phyloP scores from a whole-genome alignment of 768 basidiomycete genomes.

The Lentinula edodes region DNA sequence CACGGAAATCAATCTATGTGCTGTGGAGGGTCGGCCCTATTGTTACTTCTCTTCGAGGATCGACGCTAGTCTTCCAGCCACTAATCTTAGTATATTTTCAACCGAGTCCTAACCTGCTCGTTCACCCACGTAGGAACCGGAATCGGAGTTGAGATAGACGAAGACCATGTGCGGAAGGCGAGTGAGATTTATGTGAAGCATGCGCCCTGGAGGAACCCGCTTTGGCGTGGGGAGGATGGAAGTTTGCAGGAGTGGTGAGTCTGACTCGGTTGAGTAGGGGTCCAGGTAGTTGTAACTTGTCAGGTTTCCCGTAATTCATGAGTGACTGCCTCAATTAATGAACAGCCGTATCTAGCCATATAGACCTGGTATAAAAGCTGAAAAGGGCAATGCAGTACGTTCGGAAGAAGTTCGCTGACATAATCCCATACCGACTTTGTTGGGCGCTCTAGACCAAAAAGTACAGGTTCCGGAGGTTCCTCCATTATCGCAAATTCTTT shows the following conservation, averaged over 20 bases:
- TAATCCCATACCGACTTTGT: not conserved
- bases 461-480: not conserved
- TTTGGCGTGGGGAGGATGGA: slow-evolving; percentile 53
- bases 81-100: too few species aligned
- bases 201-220: slow-evolving; percentile 47
- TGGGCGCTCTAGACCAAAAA: not conserved
- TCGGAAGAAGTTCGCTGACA: not conserved
- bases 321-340: too few species aligned
- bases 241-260: slow-evolving; percentile 48
- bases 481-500: too few species aligned
- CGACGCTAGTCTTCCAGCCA: not conserved
- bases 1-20: not conserved
- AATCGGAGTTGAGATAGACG: slow-evolving; percentile 59
- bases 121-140: slow-evolving; percentile 37
- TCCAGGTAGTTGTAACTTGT: too few species aligned
- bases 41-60: not conserved
- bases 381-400: not conserved
- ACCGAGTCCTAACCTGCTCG: not conserved
- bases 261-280: not conserved
- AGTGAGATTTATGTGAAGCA: slow-evolving; percentile 31
- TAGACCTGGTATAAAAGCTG: too few species aligned
- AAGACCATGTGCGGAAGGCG: slow-evolving; percentile 38
- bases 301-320: too few species aligned
- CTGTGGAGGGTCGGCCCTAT: not conserved
- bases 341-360: too few species aligned